Evolutionary conservation across 768 basidiomycete species (phyloP).

Genomic region (Botryobasidium botryosum): DNA sequence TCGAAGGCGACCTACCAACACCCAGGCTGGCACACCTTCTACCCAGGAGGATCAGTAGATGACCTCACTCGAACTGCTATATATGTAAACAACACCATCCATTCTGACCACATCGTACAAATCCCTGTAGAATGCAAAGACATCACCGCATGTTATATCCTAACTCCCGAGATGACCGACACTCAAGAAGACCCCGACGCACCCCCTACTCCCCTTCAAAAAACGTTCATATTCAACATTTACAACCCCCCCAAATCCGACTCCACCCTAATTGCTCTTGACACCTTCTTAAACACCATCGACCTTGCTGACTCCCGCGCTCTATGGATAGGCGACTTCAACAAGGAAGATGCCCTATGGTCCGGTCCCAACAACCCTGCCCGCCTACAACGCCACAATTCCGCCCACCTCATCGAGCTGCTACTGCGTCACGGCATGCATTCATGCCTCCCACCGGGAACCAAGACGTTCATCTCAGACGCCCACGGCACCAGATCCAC

Average conservation of each 20-base stretch:
- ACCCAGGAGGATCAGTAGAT: no score
- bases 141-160: not conserved
- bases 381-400: not conserved
- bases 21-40: no score
- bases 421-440: no score
- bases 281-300: no score
- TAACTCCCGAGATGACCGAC: not conserved
- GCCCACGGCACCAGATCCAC: not conserved
- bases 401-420: not conserved
- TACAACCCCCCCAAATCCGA: constrained; percentile 6
- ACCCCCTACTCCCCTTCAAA: not conserved
- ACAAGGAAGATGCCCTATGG: constrained; percentile 5
- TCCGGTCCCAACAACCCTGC: not conserved
- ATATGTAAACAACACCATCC: no score
- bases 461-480: not conserved
- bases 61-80: no score
- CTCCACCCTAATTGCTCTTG: not conserved
- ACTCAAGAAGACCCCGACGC: no score
- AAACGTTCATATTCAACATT: not conserved
- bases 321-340: constrained; percentile 5
- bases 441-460: no score
- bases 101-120: no score
- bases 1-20: not conserved
- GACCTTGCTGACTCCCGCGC: not conserved
- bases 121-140: not conserved